These are phyloP conservation scores for Phytophthora fragariae DNA, from an alignment of 352 stramenopile species.

Conservation along the genomic window DNA sequence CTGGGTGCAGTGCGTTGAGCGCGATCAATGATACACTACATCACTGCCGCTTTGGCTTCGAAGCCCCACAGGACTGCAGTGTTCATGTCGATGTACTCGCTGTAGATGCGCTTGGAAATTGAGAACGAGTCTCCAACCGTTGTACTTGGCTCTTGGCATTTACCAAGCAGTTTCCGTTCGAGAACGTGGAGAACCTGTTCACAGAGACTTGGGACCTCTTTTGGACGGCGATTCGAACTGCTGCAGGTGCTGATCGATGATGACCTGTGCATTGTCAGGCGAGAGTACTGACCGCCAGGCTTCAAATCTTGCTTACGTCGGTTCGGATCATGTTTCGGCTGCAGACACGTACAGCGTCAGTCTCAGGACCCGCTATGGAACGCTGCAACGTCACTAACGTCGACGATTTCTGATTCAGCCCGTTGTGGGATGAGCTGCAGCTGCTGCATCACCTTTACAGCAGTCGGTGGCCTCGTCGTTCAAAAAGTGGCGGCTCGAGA, in stretches of 20 bases:
- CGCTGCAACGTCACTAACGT: conserved; percentile 1
- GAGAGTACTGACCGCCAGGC: no score
- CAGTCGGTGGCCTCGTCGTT: conserved; percentile 21
- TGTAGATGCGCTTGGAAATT: neutral
- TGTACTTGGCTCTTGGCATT: conserved; percentile 27
- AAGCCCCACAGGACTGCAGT: neutral
- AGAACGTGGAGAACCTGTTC: no score
- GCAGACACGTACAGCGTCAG: conserved; percentile 4
- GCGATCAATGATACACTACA: neutral
- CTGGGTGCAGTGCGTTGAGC: neutral
- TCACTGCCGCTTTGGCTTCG: neutral
- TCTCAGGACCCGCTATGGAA: neutral
- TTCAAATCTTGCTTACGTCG: no score
- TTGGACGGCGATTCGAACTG: no score
- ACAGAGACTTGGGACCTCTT: no score
- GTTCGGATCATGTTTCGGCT: no score
- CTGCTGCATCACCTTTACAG: neutral
- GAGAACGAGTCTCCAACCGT: neutral
- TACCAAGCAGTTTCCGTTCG: no score
- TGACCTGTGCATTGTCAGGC: no score
- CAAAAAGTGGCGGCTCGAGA: conserved; percentile 52
- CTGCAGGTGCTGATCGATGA: no score
- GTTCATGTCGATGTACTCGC: neutral
- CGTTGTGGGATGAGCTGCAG: neutral
- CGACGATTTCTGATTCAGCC: conserved; percentile 41